Conservation (phyloP, 768 basidiomycete species). For the Hygrophoropsis aurantiaca region DNA sequence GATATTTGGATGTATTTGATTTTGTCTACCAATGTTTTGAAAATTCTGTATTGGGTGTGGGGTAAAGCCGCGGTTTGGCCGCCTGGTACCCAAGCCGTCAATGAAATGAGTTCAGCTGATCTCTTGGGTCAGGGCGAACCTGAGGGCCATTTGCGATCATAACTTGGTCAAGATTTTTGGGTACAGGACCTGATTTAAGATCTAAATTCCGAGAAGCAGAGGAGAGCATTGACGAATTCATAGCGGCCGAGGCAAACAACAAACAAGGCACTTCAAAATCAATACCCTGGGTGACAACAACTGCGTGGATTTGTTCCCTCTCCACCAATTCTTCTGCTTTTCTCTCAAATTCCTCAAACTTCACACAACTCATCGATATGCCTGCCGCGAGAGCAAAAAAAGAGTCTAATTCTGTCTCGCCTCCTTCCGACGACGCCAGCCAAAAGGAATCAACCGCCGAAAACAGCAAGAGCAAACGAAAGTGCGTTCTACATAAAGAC, state of each 20-base stretch:
- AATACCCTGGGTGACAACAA: constrained; percentile 9
- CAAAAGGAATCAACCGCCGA: constrained; percentile 55
- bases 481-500: constrained; percentile 58
- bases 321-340: constrained; percentile 24
- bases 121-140: too few species aligned
- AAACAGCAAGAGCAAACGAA: constrained; percentile 77
- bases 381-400: constrained; percentile 68
- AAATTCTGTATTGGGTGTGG: constrained; percentile 1
- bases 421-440: constrained; percentile 63
- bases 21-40: neutral
- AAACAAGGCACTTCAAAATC: constrained; percentile 18
- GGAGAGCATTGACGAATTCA: neutral
- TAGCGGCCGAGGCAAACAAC: constrained; percentile 9
- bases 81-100: too few species aligned
- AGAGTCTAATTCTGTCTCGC: constrained; percentile 59
- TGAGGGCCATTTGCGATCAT: neutral
- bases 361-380: constrained; percentile 45
- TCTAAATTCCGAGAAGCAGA: constrained; percentile 11
- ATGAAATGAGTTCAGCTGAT: too few species aligned
- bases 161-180: constrained; percentile 9
- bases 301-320: constrained; percentile 20
- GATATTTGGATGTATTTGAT: too few species aligned
- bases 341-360: constrained; percentile 13
- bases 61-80: neutral
- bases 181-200: constrained; percentile 14